Conservation (phyloP, 257 asterid genomes). For the Salvia hispanica region DNA sequence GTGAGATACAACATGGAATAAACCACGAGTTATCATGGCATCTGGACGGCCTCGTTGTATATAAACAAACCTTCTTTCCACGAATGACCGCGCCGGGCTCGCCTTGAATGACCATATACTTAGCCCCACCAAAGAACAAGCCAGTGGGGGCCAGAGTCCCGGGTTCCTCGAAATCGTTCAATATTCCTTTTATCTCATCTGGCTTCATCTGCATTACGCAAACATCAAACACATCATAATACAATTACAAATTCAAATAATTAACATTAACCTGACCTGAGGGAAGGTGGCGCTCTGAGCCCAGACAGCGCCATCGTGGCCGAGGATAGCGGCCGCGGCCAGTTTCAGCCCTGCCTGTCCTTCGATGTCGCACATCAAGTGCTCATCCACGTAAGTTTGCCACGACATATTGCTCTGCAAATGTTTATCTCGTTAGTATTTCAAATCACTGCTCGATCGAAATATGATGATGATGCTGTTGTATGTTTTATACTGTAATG, state of each 20-base stretch:
- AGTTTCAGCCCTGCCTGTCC: constrained; percentile 51
- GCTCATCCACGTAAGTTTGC: constrained; percentile 68
- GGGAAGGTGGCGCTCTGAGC: constrained; percentile 62
- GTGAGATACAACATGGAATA: no score
- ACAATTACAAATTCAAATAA: no score
- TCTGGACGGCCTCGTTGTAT: no score
- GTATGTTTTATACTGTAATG: no score
- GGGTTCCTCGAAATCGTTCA: constrained; percentile 57
- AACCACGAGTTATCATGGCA: no score
- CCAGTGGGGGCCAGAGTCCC: constrained; percentile 60
- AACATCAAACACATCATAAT: no score
- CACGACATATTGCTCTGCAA: constrained; percentile 45
- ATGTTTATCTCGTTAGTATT: no score
- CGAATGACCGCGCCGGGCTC: constrained; percentile 64
- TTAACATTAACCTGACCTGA: constrained; percentile 28
- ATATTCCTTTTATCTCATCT: constrained; percentile 47
- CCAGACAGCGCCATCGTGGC: constrained; percentile 62
- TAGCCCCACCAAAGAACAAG: constrained; percentile 44
- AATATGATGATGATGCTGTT: no score
- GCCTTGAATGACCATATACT: constrained; percentile 73
- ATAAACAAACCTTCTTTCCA: constrained; percentile 50
- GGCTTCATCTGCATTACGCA: constrained; percentile 41
- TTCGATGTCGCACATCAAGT: constrained; percentile 62
- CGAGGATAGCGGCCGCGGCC: constrained; percentile 56
- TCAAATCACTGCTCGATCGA: no score